phyloP scores from a whole-genome alignment of 345 rosid genomes.

The Schrenkiella parvula region DNA sequence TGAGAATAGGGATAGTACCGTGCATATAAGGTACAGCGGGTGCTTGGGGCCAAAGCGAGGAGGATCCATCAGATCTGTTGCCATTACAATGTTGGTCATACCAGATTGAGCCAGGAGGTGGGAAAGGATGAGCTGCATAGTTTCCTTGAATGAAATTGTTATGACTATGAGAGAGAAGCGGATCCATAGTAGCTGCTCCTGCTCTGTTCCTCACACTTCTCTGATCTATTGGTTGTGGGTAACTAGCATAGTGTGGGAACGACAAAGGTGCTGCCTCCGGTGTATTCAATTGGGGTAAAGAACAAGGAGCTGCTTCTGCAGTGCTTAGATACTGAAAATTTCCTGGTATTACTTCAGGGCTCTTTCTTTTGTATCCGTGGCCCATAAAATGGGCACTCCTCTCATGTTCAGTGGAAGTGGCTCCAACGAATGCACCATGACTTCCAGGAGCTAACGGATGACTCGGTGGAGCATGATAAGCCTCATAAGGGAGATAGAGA shows the following conservation, averaged over 20 bases:
- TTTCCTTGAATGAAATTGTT: constrained; percentile 52
- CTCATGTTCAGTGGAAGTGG: constrained; percentile 50
- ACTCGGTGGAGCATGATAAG: constrained; percentile 40
- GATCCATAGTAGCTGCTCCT: constrained; percentile 50
- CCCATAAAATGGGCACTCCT: constrained; percentile 49
- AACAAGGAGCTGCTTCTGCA: constrained; percentile 41
- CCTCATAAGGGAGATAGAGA: constrained; percentile 43
- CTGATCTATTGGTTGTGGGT: constrained; percentile 36
- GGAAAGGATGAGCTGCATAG: constrained; percentile 49
- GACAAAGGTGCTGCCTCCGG: constrained; percentile 40
- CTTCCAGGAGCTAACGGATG: constrained; percentile 44
- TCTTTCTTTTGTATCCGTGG: constrained; percentile 63
- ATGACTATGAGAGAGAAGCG: constrained; percentile 45
- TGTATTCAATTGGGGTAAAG: constrained; percentile 37
- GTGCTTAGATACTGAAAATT: constrained; percentile 44
- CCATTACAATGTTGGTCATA: constrained; percentile 46
- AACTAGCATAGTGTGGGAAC: constrained; percentile 41
- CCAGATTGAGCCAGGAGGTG: constrained; percentile 43
- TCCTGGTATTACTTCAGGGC: constrained; percentile 46
- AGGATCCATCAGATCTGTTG: constrained; percentile 40
- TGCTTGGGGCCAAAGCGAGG: constrained; percentile 57
- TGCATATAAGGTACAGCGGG: constrained; percentile 52
- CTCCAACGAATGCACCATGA: constrained; percentile 42
- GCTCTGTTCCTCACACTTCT: constrained; percentile 59
- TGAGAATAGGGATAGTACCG: constrained; percentile 41